These are phyloP conservation scores for Fusarium sp. DNA, from an alignment of 2,329 filamentous ascomycete species.

Conservation along the genomic window DNA sequence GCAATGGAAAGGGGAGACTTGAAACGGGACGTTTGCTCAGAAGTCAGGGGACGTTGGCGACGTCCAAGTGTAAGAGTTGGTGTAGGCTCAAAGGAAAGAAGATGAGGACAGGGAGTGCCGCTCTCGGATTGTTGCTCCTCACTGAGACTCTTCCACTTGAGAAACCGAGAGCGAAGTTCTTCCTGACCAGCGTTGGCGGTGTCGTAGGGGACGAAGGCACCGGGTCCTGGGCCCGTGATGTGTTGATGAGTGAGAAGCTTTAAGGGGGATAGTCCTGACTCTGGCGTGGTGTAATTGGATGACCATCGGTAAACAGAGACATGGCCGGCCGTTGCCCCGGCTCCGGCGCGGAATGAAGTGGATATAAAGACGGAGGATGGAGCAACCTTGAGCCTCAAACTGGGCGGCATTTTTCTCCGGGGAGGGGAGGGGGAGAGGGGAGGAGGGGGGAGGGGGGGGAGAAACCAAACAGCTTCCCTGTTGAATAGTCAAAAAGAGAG, in stretches of 20 bases:
- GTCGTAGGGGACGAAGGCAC: conserved; percentile 51
- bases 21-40: conserved; percentile 61
- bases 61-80: conserved; percentile 93
- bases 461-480: conserved; percentile 3
- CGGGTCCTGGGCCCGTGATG: conserved; percentile 40
- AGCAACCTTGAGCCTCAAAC: conserved; percentile 20
- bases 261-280: conserved; percentile 30
- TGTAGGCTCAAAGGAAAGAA: conserved; percentile 85
- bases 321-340: conserved; percentile 14
- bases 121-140: conserved; percentile 25
- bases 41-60: conserved; percentile 72
- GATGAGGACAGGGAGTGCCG: conserved; percentile 70
- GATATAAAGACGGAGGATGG: conserved; percentile 24
- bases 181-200: conserved; percentile 53
- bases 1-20: conserved; percentile 56
- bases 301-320: conserved; percentile 14
- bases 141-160: conserved; percentile 53
- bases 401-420: conserved; percentile 23
- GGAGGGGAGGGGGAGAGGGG: no score
- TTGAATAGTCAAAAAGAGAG: background rate
- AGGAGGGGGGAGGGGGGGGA: no score
- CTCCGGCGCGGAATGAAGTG: conserved; percentile 30
- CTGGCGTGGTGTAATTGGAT: conserved; percentile 15
- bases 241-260: conserved; percentile 51
- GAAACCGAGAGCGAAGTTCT: conserved; percentile 51